phyloP scores from a whole-genome alignment of 305 asterid genomes.

The Fraxinus sp. region DNA sequence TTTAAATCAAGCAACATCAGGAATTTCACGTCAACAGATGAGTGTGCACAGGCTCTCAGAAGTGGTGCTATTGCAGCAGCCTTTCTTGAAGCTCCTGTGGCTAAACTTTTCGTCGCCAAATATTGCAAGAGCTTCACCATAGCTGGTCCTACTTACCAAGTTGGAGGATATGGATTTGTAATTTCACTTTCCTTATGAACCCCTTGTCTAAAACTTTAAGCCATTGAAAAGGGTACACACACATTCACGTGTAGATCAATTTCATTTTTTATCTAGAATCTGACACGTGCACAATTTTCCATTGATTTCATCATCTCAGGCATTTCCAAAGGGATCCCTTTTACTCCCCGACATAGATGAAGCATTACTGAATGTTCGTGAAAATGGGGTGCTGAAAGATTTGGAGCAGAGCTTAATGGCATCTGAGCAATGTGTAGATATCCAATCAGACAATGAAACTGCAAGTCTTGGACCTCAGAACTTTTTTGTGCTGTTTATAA shows the following conservation, averaged over 20 bases:
- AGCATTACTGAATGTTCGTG: constrained; percentile 36
- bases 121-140: constrained; percentile 39
- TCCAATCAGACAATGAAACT: constrained; percentile 21
- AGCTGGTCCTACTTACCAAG: constrained; percentile 36
- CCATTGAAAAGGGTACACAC: too few species aligned
- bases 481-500: constrained; percentile 34
- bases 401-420: constrained; percentile 27
- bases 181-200: background rate
- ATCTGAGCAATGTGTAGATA: constrained; percentile 36
- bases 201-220: background rate
- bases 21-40: constrained; percentile 10
- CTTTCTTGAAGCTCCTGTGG: constrained; percentile 38
- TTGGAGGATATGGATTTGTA: constrained; percentile 53
- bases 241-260: too few species aligned
- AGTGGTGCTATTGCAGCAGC: constrained; percentile 34
- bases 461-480: constrained; percentile 34
- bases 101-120: constrained; percentile 36
- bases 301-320: constrained; percentile 18
- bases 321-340: constrained; percentile 42
- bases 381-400: constrained; percentile 30
- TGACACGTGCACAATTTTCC: background rate
- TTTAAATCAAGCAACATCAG: constrained; percentile 19
- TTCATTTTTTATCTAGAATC: too few species aligned
- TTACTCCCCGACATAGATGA: constrained; percentile 33
- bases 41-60: constrained; percentile 24